Evolutionary conservation across 805 yeast genomes (phyloP), one percentile per base, ranked within the genome.

Genomic region (Sugiyamaella lignohabitans): DNA sequence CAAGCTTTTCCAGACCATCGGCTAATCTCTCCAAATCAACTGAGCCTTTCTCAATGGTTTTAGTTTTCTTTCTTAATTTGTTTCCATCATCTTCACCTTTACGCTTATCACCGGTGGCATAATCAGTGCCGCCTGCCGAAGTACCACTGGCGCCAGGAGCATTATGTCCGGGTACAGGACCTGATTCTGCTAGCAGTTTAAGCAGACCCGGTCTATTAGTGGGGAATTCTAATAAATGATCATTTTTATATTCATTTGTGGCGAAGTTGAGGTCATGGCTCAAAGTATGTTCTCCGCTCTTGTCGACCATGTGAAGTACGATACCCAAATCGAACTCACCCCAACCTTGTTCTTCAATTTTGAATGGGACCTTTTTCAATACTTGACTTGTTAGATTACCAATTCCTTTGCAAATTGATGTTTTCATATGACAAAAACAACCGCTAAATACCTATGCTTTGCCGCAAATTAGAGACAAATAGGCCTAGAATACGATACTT

Each of bases 251-350:
- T 52, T 78, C 76, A 60, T 84, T 87, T 63, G 82, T 78, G 52
- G 76, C 67, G 66, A 91, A 93, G 66, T 88, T 88, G 63, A 91
- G 77, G 66, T 91, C 98, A 63, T 93, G 98, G 58, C 77, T 79
- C 47, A 93, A 66, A 61, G 85, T 85, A 52, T 84, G 76, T 64
- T 89, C 97, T 42, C 98, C 98, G 46, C 82, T 84, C 61, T 84
- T 85, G 50, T 94, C 98, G 17, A 82, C 74, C 39, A 85, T 69
- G 51, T 84, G 84, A 38, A 89, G 71, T 29, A 84, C 74, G 51
- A 93, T 81, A 34, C 85, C 85, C 62, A 93, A 75, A 61, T 89
- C 96, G 60, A 91, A 91, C 56, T 91, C 98, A 64, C 98, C 98
- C 98, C 98, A 91, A 43, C 98, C 98, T 69, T 87, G 82, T 65